Evolutionary conservation across 306 rosid species (phyloP), one percentile per base, ranked within the genome.

Genomic region (Carpinus viminea): DNA sequence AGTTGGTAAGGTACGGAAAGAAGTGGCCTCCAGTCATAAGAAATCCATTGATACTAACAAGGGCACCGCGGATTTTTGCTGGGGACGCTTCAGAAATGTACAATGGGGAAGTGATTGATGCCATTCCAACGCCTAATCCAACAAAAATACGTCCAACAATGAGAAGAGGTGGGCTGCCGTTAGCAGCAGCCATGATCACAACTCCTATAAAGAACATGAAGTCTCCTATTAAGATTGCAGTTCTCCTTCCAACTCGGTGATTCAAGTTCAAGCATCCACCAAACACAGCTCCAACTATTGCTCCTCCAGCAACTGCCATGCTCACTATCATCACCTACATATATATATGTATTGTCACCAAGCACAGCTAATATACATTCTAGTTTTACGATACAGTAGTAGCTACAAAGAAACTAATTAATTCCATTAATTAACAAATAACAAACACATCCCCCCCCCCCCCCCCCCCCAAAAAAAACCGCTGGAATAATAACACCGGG

Each of bases 21-120:
- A 90, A 88, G 43, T 90, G 95, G 8, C 95, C 95, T 0, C 92
- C 95, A 45, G 95, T 90, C 50, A 90, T 85, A 46, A 90, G 92
- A 73, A 90, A 88, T 38, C 85, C 83, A 60, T 90, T 90, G 48
- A 84, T 85, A 65, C 87, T 81, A 0, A 90, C 95, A 72, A 90
- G 92, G 34, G 95, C 95, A 8, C 95, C 95, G 0, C 95, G 79
- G 24, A 90, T 89, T 74, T 80, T 77, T 4, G 92, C 73, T 0
- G 92, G 95, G 4, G 95, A 90, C 77, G 91, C 89, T 62, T 90
- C 95, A 0, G 92, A 88, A 13, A 90, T 90, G 75, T 88, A 90
- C 0, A 90, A 41, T 3, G 94, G 92, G 17, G 95, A 57, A n/a
- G 95, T 91, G 91, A 90, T 86, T 7, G 91, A 90, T 38, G 92